phyloP scores from a whole-genome alignment of 2,329 filamentous ascomycete genomes.

The Ustulina deusta region DNA sequence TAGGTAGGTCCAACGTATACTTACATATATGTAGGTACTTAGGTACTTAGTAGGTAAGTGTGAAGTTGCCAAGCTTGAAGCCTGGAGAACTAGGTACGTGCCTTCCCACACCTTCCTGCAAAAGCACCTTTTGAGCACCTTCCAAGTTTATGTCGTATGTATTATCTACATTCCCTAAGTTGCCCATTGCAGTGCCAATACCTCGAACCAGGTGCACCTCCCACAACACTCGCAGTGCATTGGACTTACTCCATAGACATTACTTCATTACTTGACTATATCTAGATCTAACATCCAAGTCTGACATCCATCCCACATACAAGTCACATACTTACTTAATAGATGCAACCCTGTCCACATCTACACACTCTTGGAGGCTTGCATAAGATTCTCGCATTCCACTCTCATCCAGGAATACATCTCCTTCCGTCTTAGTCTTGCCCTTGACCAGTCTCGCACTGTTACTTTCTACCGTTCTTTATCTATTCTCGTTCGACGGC shows the following conservation, averaged over 20 bases:
- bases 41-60: not conserved
- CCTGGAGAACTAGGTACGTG: not conserved
- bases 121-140: not conserved
- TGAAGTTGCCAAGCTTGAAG: no score
- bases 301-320: not conserved
- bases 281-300: not conserved
- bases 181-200: no score
- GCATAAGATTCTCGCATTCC: not conserved
- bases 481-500: not conserved
- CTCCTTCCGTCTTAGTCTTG: not conserved
- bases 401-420: not conserved
- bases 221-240: not conserved
- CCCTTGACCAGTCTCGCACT: not conserved
- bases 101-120: not conserved
- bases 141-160: no score
- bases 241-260: not conserved
- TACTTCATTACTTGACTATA: not conserved
- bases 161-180: no score
- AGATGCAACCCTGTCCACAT: no score
- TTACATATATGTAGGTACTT: no score
- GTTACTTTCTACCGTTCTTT: not conserved
- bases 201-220: not conserved
- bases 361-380: not conserved
- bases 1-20: no score
- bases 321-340: not conserved